Evolutionary conservation across 805 yeast genomes (phyloP).

Genomic region (Candida ortonii): DNA sequence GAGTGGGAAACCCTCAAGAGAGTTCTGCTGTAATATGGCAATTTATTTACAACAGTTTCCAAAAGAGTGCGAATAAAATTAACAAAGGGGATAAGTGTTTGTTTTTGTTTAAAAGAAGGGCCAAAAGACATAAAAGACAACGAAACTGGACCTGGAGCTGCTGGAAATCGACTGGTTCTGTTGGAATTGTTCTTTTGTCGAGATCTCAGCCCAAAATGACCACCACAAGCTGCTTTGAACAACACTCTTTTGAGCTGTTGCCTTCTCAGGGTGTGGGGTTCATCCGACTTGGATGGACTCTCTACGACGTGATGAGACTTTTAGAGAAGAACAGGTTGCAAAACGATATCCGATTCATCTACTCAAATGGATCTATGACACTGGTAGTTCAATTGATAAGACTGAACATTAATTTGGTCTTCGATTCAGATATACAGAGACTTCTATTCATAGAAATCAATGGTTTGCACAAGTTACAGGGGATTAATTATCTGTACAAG

Average conservation of each 20-base stretch:
- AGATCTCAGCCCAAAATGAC: no score
- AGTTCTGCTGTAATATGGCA: neutral
- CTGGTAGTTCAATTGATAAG: slow-evolving; percentile 22
- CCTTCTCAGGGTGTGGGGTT: slow-evolving; percentile 29
- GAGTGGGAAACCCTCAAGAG: neutral
- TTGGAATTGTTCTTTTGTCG: no score
- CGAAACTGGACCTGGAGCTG: no score
- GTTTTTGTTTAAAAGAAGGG: no score
- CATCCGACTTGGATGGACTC: slow-evolving; percentile 25
- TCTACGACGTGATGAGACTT: slow-evolving; percentile 21
- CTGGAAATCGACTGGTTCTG: no score
- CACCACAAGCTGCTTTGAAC: slow-evolving; percentile 1
- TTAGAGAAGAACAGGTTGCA: slow-evolving; percentile 15
- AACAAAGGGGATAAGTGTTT: slow-evolving; percentile 7
- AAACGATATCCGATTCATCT: slow-evolving; percentile 23
- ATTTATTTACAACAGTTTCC: neutral
- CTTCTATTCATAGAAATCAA: slow-evolving; percentile 28
- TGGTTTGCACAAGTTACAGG: slow-evolving; percentile 12
- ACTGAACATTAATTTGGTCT: slow-evolving; percentile 23
- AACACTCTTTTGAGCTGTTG: slow-evolving; percentile 18
- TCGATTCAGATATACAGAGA: slow-evolving; percentile 27
- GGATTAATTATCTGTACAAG: slow-evolving; percentile 20
- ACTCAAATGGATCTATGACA: slow-evolving; percentile 16
- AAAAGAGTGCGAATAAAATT: no score
- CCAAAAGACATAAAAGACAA: no score